phyloP scores from a whole-genome alignment of 2,329 filamentous ascomycete species.

The Penicillium sp. region DNA sequence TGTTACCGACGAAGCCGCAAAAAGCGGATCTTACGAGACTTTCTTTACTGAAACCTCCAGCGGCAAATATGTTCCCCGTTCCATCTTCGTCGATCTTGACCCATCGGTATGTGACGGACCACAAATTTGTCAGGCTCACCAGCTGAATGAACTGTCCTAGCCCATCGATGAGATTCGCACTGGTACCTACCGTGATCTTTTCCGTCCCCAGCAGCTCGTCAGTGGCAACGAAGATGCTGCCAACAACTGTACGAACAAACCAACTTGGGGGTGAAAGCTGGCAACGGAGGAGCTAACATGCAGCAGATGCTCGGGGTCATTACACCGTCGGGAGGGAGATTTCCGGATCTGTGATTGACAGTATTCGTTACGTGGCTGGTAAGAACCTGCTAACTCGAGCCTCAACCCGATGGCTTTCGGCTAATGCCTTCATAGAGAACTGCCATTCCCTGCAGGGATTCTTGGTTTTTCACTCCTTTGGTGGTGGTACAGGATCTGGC shows the following conservation, averaged over 20 bases:
- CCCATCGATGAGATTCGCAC: conserved; percentile 68
- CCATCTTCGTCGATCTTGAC: conserved; percentile 67
- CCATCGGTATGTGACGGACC: conserved; percentile 50
- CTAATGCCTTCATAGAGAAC: conserved; percentile 52
- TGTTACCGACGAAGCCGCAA: conserved; percentile 51
- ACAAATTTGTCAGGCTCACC: neutral
- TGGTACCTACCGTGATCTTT: conserved; percentile 62
- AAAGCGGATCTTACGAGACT: conserved; percentile 61
- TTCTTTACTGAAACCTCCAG: conserved; percentile 65
- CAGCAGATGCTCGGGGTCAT: conserved; percentile 64
- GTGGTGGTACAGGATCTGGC: conserved; percentile 66
- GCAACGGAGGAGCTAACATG: conserved; percentile 13
- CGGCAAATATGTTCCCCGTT: conserved; percentile 68
- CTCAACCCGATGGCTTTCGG: conserved; percentile 14
- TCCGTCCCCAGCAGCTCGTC: conserved; percentile 66
- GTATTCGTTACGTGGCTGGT: conserved; percentile 64
- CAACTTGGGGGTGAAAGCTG: neutral
- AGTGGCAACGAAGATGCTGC: conserved; percentile 69
- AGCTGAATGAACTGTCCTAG: conserved; percentile 29
- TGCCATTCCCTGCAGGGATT: conserved; percentile 67
- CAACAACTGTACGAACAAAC: conserved; percentile 59
- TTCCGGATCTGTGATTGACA: conserved; percentile 63
- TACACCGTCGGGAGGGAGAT: conserved; percentile 70
- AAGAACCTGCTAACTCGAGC: conserved; percentile 20
- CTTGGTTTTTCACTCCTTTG: conserved; percentile 68